Evolutionary conservation across 306 rosid genomes (phyloP).

Genomic region (Argentina anserina): DNA sequence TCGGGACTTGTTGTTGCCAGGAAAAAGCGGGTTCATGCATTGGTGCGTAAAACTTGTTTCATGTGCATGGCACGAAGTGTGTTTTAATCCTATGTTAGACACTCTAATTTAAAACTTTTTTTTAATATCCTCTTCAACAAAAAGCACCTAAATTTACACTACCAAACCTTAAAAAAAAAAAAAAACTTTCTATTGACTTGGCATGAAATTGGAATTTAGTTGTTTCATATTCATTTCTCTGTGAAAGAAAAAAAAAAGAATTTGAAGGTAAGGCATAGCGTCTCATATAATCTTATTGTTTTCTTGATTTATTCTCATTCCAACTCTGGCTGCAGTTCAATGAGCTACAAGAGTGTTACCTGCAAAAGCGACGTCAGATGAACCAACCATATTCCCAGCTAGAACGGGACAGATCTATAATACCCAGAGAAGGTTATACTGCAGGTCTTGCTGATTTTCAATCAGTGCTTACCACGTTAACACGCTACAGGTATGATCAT

Average conservation of each 20-base stretch:
- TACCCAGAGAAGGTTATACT: slow-evolving; percentile 72
- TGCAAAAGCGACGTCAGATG: slow-evolving; percentile 75
- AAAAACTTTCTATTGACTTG: neutral
- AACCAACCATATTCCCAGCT: slow-evolving; percentile 57
- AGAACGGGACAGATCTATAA: slow-evolving; percentile 50
- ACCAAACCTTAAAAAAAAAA: slow-evolving; percentile 1
- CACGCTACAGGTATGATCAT: slow-evolving; percentile 70
- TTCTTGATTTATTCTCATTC: slow-evolving; percentile 18
- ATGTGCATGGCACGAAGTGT: neutral
- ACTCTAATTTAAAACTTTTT: slow-evolving; percentile 1
- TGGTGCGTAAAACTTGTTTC: slow-evolving; percentile 41
- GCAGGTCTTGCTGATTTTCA: slow-evolving; percentile 90
- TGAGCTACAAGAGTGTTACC: slow-evolving; percentile 95
- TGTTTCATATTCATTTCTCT: neutral
- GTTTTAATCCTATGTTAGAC: neutral
- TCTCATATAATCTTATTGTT: slow-evolving; percentile 13
- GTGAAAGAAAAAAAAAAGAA: neutral
- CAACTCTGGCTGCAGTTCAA: slow-evolving; percentile 58
- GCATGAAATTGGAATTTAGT: neutral
- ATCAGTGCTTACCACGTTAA: slow-evolving; percentile 80
- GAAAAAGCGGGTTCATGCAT: slow-evolving; percentile 83
- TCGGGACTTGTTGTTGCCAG: slow-evolving; percentile 67
- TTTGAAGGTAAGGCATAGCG: slow-evolving; percentile 8
- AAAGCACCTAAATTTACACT: neutral
- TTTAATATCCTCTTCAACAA: neutral